phyloP scores from a whole-genome alignment of 768 basidiomycete species.

The Gloeopeniophorella convolvens region DNA sequence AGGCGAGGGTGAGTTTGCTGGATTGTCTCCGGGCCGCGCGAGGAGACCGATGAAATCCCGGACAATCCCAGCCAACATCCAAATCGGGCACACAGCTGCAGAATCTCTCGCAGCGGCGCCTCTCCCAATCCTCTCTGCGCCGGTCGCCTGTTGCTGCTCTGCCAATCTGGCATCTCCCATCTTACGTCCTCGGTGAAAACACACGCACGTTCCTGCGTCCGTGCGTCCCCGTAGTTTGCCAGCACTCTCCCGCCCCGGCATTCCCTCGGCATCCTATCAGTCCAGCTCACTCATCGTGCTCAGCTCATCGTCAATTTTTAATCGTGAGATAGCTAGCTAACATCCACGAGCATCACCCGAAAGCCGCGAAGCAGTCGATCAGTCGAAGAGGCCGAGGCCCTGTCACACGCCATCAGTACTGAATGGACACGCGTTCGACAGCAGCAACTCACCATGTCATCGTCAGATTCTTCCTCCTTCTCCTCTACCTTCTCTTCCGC shows the following conservation, averaged over 20 bases:
- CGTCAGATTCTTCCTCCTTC: constrained; percentile 82
- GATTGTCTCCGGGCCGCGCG: background rate
- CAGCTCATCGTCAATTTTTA: background rate
- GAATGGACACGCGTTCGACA: background rate
- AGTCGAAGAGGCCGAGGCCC: constrained; percentile 96
- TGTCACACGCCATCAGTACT: constrained; percentile 27
- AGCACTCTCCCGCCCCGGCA: background rate
- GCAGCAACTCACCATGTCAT: constrained; percentile 66
- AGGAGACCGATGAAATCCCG: background rate
- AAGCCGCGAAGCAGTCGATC: constrained; percentile 23
- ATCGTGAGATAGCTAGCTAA: background rate
- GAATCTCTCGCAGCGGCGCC: too few relatives aligned
- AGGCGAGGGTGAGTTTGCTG: background rate
- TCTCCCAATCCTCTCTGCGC: too few relatives aligned
- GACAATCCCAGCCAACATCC: background rate
- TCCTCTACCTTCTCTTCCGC: constrained; percentile 65
- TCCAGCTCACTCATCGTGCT: background rate
- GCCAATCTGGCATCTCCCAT: too few relatives aligned
- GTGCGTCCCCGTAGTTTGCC: too few relatives aligned
- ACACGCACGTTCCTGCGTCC: too few relatives aligned
- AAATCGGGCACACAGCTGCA: constrained; percentile 7
- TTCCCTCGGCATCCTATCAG: background rate
- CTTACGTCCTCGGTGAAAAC: too few relatives aligned
- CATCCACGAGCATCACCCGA: background rate
- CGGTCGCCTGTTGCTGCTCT: too few relatives aligned